Percentiles rank a stretch among this genome's conserved stretches.
phyloP scores from a whole-genome alignment of 2,329 filamentous ascomycete genomes.

The Paracamarosporium sp. region DNA sequence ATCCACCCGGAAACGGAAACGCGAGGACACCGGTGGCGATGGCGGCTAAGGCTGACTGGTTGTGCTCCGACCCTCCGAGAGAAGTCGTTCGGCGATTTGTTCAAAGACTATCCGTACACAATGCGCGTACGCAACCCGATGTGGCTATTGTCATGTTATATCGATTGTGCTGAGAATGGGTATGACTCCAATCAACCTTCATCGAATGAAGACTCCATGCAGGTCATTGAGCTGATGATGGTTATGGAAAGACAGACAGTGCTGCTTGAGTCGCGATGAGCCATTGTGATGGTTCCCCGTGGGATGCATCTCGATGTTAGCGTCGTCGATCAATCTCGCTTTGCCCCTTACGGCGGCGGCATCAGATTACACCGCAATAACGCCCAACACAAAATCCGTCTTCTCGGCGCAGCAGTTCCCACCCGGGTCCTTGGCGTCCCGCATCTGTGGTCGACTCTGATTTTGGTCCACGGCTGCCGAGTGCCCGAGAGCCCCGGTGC shows the following conservation, averaged over 20 bases:
- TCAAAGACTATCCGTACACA: neutral
- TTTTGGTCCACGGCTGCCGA: neutral
- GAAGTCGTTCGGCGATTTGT: neutral
- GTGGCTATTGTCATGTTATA: no score
- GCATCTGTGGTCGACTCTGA: neutral
- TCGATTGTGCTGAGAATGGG: neutral
- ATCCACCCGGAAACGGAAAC: slow-evolving; percentile 5
- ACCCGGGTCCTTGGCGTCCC: neutral
- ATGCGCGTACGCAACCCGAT: neutral
- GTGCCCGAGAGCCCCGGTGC: neutral
- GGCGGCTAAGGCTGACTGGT: neutral
- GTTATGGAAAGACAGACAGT: neutral
- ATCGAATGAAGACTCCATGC: neutral
- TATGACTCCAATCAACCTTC: neutral
- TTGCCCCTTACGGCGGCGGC: neutral
- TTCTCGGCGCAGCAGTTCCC: neutral
- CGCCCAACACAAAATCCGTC: neutral
- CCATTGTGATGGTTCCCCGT: neutral
- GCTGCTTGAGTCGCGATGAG: neutral
- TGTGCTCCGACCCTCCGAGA: neutral
- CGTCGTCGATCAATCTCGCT: slow-evolving; percentile 2
- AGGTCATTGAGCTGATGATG: neutral
- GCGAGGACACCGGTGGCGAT: neutral
- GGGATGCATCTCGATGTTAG: neutral
- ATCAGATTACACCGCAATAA: neutral